phyloP scores from a whole-genome alignment of 2,329 filamentous ascomycete species.

The Ophiocordyceps camponoti-floridani region DNA sequence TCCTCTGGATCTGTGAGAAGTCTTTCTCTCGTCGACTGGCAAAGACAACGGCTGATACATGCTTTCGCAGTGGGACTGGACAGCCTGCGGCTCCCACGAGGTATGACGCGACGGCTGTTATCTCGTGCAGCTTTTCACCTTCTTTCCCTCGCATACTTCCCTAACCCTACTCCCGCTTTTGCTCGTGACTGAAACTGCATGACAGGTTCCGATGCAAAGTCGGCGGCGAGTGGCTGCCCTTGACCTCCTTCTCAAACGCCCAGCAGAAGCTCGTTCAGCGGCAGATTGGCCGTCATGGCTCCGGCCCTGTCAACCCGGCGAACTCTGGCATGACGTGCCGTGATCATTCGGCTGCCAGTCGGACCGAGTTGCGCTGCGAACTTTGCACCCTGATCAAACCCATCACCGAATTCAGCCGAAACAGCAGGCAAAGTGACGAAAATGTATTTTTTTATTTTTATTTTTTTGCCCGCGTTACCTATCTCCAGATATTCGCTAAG shows the following conservation, averaged over 20 bases:
- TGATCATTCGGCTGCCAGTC: conserved; percentile 11
- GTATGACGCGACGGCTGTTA: too few relatives aligned
- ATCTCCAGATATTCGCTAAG: too few relatives aligned
- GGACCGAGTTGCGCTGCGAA: conserved; percentile 12
- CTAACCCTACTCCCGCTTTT: too few relatives aligned
- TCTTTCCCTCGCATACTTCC: too few relatives aligned
- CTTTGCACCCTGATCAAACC: conserved; percentile 12
- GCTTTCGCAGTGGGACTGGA: too few relatives aligned
- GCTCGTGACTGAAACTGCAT: too few relatives aligned
- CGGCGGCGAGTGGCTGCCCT: conserved; percentile 17
- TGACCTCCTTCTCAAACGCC: conserved; percentile 13
- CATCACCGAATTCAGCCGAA: conserved; percentile 12
- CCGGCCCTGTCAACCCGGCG: conserved; percentile 7
- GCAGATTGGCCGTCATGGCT: conserved; percentile 3
- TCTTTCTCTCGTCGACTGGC: too few relatives aligned
- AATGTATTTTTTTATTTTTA: conserved; percentile 9
- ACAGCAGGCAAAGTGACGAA: conserved; percentile 9
- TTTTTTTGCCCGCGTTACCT: too few relatives aligned
- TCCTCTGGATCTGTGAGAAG: too few relatives aligned
- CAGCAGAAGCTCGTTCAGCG: conserved; percentile 11
- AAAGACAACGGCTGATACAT: too few relatives aligned
- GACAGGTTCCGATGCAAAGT: conserved; percentile 15
- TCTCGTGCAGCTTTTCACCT: too few relatives aligned
- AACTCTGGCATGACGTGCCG: conserved; percentile 19
- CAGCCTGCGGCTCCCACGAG: too few relatives aligned